Percentiles rank a stretch among this genome's conserved stretches.
These are phyloP conservation scores for Silene uniflora DNA, from an alignment of 148 eudicot species.

Conservation along the genomic window DNA sequence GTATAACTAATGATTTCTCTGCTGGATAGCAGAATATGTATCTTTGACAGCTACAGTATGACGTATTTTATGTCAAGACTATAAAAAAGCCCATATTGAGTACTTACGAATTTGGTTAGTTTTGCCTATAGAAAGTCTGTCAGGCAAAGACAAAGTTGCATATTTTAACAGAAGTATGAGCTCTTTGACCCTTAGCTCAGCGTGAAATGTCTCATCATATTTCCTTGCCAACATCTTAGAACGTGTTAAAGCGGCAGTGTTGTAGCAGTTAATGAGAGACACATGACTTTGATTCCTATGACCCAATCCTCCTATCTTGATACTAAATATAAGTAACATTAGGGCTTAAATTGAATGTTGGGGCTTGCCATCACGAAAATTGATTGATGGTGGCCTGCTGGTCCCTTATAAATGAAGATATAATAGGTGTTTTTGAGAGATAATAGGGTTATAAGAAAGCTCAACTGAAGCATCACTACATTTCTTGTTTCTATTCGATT, in stretches of 20 bases:
- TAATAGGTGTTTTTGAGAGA: too few relatives aligned
- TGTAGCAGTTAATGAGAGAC: not conserved
- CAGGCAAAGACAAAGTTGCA: too few relatives aligned
- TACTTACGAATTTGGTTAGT: not conserved
- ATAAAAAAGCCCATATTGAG: not conserved
- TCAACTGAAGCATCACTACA: not conserved
- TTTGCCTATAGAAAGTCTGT: too few relatives aligned
- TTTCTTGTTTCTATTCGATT: slow-evolving; percentile 1
- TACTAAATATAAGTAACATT: not conserved
- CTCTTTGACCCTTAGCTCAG: not conserved
- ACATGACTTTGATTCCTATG: not conserved
- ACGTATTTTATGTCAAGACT: not conserved
- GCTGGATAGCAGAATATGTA: not conserved
- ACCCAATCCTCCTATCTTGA: not conserved
- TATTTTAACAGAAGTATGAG: not conserved
- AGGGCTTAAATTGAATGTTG: not conserved
- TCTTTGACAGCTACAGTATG: not conserved
- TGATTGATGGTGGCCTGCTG: not conserved
- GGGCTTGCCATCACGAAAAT: not conserved
- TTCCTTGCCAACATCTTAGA: not conserved
- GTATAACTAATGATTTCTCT: slow-evolving; percentile 9
- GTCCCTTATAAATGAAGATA: too few relatives aligned
- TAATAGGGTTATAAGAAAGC: not conserved
- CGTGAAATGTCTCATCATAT: too few relatives aligned
- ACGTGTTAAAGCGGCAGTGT: not conserved